Base-by-base conservation (phyloP, 2,329 filamentous ascomycete species). In the Claviceps lovelessii region DNA sequence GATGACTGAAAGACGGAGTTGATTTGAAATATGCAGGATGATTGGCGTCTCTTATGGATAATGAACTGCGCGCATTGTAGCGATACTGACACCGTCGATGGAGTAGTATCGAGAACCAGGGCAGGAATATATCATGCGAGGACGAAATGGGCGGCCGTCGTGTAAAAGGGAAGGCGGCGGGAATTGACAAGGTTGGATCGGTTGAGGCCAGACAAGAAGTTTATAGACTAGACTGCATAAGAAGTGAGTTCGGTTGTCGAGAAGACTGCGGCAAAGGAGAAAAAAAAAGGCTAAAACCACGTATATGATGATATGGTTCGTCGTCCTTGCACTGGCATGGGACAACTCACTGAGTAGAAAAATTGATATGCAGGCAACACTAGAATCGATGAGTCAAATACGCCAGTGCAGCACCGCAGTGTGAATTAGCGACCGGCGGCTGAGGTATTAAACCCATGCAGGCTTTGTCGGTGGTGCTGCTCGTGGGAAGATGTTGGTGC, bases 401-500 rank as follows among this genome's bases (percentile, higher is more conserved):
- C 49, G 51, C 17, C 23, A 29, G 50, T 29, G 37, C 5, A 33
- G 33, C 39, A 47, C 23, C 49, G 37, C 35, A 47, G 13, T 23
- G 49, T 31, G 23, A 31, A 52, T 37, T 17, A 49, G 42, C 19
- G 42, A 51, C 50, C 35, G 47, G 35, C 50, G 15, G 17, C 41
- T n/a, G 49, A 37, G 50, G 51, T 56, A 48, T 42, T 42, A 51
- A 58, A 49, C 29, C 54, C 58, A 61, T 56, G 54, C 49, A 55
- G 42, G 46, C 51, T 48, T 53, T 48, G 50, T 54, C 33, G 51
- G 57, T 54, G 50, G 57, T 57, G 57, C 55, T 56, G 56, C 55
- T 56, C 46, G 37, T 56, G 57, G 56, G 61, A 57, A 58, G 63
- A 64, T 62, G 61, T 58, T 52, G 59, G 59, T 58, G 61, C 54